Percentiles rank a stretch among this genome's conserved stretches.
These are phyloP conservation scores for Fraxinus velutina DNA, from an alignment of 305 asterid species.

Conservation along the genomic window DNA sequence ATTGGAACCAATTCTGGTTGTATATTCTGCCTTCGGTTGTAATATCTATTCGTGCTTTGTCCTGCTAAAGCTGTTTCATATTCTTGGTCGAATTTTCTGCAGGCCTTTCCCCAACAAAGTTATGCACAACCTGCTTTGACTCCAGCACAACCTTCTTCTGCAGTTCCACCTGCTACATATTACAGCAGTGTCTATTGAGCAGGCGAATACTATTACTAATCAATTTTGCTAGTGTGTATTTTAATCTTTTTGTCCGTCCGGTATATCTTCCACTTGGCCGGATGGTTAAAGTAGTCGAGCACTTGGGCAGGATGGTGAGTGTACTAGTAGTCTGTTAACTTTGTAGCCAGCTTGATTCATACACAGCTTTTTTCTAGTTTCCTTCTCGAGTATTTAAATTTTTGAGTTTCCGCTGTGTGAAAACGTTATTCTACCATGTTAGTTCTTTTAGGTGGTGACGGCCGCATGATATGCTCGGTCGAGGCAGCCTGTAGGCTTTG, in stretches of 20 bases:
- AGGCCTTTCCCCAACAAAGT: conserved; percentile 61
- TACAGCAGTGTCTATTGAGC: conserved; percentile 61
- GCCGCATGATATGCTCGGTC: background rate
- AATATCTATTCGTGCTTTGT: background rate
- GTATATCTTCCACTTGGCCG: background rate
- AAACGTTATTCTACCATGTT: background rate
- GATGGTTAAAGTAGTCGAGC: background rate
- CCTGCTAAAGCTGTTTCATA: background rate
- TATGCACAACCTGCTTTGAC: conserved; percentile 63
- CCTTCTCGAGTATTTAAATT: background rate
- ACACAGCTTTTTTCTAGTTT: too few species aligned
- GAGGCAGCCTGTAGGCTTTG: background rate
- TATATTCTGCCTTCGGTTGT: background rate
- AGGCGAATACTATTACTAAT: conserved; percentile 16
- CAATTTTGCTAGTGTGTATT: conserved; percentile 29
- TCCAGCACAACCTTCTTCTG: conserved; percentile 60
- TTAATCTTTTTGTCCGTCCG: background rate
- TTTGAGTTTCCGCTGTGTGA: background rate
- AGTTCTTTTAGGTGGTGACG: background rate
- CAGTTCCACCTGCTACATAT: conserved; percentile 62
- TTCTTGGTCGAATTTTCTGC: conserved; percentile 17
- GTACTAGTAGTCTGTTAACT: background rate
- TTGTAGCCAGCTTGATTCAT: background rate
- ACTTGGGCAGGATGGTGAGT: background rate
- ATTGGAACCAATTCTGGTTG: background rate